Evolutionary conservation across 1,284 basidiomycete species (phyloP), one percentile per base, ranked within the genome.

Genomic region (Coniferiporia sulphurascens): DNA sequence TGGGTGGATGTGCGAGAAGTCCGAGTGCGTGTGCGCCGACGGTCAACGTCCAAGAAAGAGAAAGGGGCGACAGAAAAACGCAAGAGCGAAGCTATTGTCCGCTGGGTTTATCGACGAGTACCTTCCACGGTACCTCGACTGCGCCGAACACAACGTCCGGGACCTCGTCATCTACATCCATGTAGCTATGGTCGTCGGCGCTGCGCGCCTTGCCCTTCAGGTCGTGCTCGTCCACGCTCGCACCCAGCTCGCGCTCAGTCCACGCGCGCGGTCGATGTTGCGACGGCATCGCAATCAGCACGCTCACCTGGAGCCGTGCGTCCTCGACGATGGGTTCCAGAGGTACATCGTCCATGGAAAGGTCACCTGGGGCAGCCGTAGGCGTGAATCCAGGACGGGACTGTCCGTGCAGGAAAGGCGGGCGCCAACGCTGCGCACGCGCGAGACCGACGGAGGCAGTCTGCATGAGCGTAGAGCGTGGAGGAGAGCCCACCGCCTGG

Each of bases 271-370:
- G 62, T 13, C 67, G 67, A 34, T 69, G 70, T 12, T 69, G 74
- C 34, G 78, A 74, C 1, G 86, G 86, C 85, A 88, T 86, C 36
- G 80, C 76, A 58, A 88, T 76, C 56, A 88, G 73, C 5, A 87
- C 78, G 22, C 81, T 76, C 10, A 87, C 74, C 66, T 84, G 81
- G 17, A 79, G 68, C 10, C 21, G 17, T 2, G 57, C 57, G 63
- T 7, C 74, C 73, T 48, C 71, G 65, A 67, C 19, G 68, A 67
- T n/a, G 48, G 72, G 70, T 21, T 75, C 65, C 9, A 7, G 41
- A 2, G 12, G 41, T 43, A 43, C 41, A 7, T 43, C 76, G 67
- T 74, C 27, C 27, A 27, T 27, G 27, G 27, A 27, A 27, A 27
- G 27, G 27, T 27, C 27, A 5, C 27, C 27, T 5, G 27, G 27